These are phyloP conservation scores for Imleria badia DNA, from an alignment of 768 basidiomycete genomes.

Conservation along the genomic window DNA sequence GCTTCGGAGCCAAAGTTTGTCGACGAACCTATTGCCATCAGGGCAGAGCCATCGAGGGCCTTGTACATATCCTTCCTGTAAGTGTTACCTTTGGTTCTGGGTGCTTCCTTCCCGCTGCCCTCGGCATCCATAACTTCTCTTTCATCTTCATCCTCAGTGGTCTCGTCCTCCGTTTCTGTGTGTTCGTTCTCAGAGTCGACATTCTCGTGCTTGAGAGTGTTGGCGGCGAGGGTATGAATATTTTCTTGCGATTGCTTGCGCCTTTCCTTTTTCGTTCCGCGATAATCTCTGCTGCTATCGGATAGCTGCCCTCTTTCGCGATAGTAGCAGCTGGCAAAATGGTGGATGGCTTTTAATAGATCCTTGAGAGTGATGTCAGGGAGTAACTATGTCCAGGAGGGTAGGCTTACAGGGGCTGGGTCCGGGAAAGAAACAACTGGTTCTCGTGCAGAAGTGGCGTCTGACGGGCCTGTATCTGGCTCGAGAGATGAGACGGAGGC, in stretches of 20 bases:
- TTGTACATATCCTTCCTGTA: constrained; percentile 66
- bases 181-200: constrained; percentile 10
- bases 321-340: constrained; percentile 58
- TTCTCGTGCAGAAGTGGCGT: constrained; percentile 3
- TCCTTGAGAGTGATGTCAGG: constrained; percentile 40
- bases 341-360: constrained; percentile 50
- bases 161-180: constrained; percentile 16
- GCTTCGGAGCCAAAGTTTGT: background rate
- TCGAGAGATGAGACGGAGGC: constrained; percentile 8
- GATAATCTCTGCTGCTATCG: constrained; percentile 48
- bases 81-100: constrained; percentile 2
- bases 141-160: constrained; percentile 15
- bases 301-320: constrained; percentile 57
- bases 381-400: background rate
- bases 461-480: constrained; percentile 3
- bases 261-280: constrained; percentile 41
- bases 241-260: constrained; percentile 13
- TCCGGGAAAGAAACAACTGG: constrained; percentile 23
- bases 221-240: constrained; percentile 22
- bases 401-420: constrained; percentile 52
- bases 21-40: constrained; percentile 65
- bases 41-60: constrained; percentile 67
- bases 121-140: constrained; percentile 6
- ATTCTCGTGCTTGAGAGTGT: background rate
- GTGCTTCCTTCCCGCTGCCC: constrained; percentile 5